Percentiles rank a stretch among this genome's conserved stretches.
phyloP scores from a whole-genome alignment of 306 rosid genomes.

The Sechiopsis laciniata region DNA sequence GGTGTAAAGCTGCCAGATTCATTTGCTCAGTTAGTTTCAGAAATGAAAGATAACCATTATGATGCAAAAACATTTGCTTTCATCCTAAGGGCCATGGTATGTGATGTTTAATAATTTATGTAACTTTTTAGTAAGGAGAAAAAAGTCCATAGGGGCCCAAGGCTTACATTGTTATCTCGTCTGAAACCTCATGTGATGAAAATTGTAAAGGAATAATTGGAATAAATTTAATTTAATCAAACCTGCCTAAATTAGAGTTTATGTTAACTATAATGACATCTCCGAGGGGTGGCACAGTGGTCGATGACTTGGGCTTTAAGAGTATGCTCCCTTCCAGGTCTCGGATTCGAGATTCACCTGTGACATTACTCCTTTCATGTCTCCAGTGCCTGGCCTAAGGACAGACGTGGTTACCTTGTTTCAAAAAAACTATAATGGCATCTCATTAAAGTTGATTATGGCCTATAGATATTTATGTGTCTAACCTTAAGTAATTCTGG shows the following conservation, averaged over 20 bases:
- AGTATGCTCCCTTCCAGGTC: no score
- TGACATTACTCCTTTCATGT: no score
- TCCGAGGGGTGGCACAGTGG: no score
- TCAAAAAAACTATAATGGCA: background rate
- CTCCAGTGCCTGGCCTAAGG: no score
- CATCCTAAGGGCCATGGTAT: slow-evolving; percentile 81
- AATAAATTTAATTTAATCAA: background rate
- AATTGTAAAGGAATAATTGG: background rate
- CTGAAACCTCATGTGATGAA: background rate
- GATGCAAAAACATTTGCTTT: slow-evolving; percentile 80
- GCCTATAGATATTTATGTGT: background rate
- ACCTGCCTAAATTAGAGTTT: background rate
- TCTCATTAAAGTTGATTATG: slow-evolving; percentile 12
- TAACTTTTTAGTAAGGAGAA: background rate
- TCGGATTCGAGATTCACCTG: no score
- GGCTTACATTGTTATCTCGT: background rate
- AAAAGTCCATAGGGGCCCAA: background rate
- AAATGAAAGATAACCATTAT: slow-evolving; percentile 71
- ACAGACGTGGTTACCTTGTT: no score
- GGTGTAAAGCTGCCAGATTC: slow-evolving; percentile 72
- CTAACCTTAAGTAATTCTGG: background rate
- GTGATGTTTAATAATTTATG: slow-evolving; percentile 14
- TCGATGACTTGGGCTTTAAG: no score
- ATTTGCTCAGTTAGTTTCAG: slow-evolving; percentile 72
- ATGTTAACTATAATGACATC: background rate